phyloP scores from a whole-genome alignment of 2,329 filamentous ascomycete genomes.

The Aspergillus aculeatus region DNA sequence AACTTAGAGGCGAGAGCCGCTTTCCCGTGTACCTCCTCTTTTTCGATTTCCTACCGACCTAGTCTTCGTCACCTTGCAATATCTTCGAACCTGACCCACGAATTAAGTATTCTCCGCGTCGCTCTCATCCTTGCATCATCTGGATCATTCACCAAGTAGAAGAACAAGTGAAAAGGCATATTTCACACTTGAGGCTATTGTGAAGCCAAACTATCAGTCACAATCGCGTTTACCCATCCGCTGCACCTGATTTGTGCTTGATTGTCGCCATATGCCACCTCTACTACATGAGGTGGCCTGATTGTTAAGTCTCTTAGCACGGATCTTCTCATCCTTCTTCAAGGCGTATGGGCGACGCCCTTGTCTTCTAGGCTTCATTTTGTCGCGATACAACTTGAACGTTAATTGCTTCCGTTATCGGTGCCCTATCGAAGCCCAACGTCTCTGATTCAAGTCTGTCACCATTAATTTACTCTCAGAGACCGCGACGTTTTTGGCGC shows the following conservation, averaged over 20 bases:
- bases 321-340: background rate
- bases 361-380: background rate
- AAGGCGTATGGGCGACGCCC: background rate
- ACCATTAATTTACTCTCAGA: background rate
- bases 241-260: background rate
- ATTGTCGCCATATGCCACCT: background rate
- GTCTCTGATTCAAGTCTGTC: background rate
- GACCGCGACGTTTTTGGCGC: conserved; percentile 4
- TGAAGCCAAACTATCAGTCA: background rate
- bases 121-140: background rate
- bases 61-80: conserved; percentile 9
- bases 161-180: background rate
- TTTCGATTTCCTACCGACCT: conserved; percentile 7
- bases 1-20: conserved; percentile 19
- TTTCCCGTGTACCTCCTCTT: conserved; percentile 13
- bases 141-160: background rate
- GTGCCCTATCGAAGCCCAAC: background rate
- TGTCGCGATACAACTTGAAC: background rate
- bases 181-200: background rate
- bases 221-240: background rate
- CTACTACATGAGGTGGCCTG: background rate
- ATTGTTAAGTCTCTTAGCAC: background rate
- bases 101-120: background rate
- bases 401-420: background rate
- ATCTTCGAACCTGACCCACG: conserved; percentile 14